Conservation (phyloP, 2,329 filamentous ascomycete species). For the Aspergillus ochraceoroseus region DNA sequence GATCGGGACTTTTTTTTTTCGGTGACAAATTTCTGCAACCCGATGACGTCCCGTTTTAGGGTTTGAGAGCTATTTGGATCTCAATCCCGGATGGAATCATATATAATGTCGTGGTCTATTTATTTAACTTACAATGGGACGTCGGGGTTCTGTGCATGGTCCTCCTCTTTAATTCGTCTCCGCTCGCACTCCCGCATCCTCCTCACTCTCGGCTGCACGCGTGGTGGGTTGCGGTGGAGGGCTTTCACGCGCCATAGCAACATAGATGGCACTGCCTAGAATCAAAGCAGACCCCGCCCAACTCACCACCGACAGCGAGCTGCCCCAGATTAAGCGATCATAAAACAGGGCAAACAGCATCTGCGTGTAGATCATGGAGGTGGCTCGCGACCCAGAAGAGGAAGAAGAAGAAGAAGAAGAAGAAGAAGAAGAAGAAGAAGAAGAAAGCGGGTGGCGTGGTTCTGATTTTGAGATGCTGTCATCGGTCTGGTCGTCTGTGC, state of each 20-base stretch:
- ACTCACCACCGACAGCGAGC: slow-evolving; percentile 53
- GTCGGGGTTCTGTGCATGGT: no score
- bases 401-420: no score
- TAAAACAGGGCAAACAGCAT: slow-evolving; percentile 64
- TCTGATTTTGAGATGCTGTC: slow-evolving; percentile 3
- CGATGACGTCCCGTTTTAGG: no score
- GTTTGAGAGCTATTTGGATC: no score
- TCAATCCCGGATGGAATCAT: no score
- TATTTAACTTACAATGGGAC: no score
- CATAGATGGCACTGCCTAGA: slow-evolving; percentile 60
- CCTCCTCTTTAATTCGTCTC: background rate
- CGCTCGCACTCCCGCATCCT: slow-evolving; percentile 5
- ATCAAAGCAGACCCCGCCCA: slow-evolving; percentile 61
- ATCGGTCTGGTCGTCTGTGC: slow-evolving; percentile 1
- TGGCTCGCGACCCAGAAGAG: slow-evolving; percentile 47
- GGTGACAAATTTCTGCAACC: no score
- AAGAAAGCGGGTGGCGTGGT: slow-evolving; percentile 5
- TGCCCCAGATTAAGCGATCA: slow-evolving; percentile 60
- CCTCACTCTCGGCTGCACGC: slow-evolving; percentile 2
- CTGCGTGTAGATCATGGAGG: slow-evolving; percentile 64
- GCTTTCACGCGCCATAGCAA: slow-evolving; percentile 52
- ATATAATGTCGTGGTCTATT: no score
- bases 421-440: no score
- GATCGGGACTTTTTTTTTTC: no score
- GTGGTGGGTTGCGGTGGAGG: slow-evolving; percentile 1